A percentile compares a stretch with the other conserved stretches of the same genome.
Evolutionary conservation across 2,329 filamentous ascomycete species (phyloP).

Genomic region (Fusarium sp.): DNA sequence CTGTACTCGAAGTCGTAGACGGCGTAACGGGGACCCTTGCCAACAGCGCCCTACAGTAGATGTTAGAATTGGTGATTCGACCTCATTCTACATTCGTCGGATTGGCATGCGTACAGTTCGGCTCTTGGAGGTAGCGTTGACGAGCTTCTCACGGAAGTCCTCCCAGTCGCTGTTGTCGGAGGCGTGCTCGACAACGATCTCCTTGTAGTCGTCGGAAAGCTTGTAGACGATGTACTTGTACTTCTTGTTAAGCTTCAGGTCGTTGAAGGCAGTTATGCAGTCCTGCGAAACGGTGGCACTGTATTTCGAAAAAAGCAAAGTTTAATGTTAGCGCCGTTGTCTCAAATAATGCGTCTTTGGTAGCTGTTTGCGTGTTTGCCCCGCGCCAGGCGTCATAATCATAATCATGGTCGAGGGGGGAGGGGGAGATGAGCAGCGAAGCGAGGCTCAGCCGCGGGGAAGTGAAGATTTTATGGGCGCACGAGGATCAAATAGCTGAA

Average conservation of each 20-base stretch:
- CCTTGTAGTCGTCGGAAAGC: slow-evolving; percentile 82
- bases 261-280: slow-evolving; percentile 77
- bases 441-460: slow-evolving; percentile 14
- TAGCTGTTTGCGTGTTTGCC: slow-evolving; percentile 29
- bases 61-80: slow-evolving; percentile 12
- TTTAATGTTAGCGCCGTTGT: slow-evolving; percentile 39
- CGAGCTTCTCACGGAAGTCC: slow-evolving; percentile 77
- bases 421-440: slow-evolving; percentile 19
- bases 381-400: slow-evolving; percentile 34
- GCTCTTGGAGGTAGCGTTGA: slow-evolving; percentile 77
- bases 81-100: neutral
- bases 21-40: slow-evolving; percentile 81
- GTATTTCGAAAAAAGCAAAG: slow-evolving; percentile 28
- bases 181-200: slow-evolving; percentile 82
- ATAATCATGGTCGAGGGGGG: slow-evolving; percentile 27
- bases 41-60: slow-evolving; percentile 59
- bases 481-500: slow-evolving; percentile 10
- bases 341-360: slow-evolving; percentile 9
- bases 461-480: slow-evolving; percentile 17
- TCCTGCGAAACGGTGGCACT: slow-evolving; percentile 79
- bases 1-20: slow-evolving; percentile 87
- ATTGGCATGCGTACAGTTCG: slow-evolving; percentile 62
- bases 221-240: slow-evolving; percentile 91
- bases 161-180: slow-evolving; percentile 75
- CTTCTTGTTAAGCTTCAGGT: slow-evolving; percentile 83